Evolutionary conservation across 306 rosid genomes (phyloP).

Genomic region (Casuarina cunninghamiana): DNA sequence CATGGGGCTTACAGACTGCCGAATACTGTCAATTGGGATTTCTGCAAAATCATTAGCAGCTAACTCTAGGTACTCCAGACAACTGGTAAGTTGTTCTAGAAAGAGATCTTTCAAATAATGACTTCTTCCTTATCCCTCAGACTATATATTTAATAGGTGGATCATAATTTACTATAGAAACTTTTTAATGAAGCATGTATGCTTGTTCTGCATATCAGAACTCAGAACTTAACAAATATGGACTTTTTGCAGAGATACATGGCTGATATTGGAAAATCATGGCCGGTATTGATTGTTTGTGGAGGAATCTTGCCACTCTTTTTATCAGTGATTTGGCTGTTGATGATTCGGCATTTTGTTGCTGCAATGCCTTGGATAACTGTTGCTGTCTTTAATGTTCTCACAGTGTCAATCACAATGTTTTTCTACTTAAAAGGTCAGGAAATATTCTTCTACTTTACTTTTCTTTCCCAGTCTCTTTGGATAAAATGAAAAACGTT

Average conservation of each 20-base stretch:
- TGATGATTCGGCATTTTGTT: slow-evolving; percentile 94
- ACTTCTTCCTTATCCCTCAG: too few relatives aligned
- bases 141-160: not conserved
- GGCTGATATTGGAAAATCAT: slow-evolving; percentile 94
- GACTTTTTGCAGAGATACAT: slow-evolving; percentile 78
- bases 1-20: not conserved
- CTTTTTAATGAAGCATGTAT: slow-evolving; percentile 12
- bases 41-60: not conserved
- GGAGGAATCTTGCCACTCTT: slow-evolving; percentile 90
- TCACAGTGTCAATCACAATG: slow-evolving; percentile 79
- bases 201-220: slow-evolving; percentile 12
- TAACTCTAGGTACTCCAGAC: too few relatives aligned
- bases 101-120: too few relatives aligned
- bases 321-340: slow-evolving; percentile 92
- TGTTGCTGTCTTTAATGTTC: slow-evolving; percentile 72
- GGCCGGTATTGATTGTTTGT: slow-evolving; percentile 96
- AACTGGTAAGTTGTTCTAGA: too few relatives aligned
- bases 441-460: slow-evolving; percentile 19
- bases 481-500: not conserved
- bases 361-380: slow-evolving; percentile 99
- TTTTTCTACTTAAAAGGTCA: slow-evolving; percentile 86
- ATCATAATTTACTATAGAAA: not conserved
- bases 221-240: slow-evolving; percentile 5
- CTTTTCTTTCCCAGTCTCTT: slow-evolving; percentile 19
- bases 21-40: not conserved